phyloP scores from a whole-genome alignment of 2,329 filamentous ascomycete genomes.

The Penicillium sclerotigenum region DNA sequence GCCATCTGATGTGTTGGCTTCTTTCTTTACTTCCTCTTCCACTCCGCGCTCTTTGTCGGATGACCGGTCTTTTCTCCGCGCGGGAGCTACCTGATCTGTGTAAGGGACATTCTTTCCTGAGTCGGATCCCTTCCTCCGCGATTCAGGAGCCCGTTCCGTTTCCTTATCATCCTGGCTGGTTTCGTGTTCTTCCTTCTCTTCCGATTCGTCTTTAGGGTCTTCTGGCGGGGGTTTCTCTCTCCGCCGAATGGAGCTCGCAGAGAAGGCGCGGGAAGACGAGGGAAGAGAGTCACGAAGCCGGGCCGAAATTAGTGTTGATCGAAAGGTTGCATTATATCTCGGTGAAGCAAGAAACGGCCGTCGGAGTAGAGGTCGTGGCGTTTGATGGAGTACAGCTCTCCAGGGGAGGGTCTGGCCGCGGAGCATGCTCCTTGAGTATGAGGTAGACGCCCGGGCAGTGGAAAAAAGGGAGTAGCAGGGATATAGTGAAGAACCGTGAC shows the following conservation, averaged over 20 bases:
- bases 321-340: conserved; percentile 32
- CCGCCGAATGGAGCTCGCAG: conserved; percentile 47
- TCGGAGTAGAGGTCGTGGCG: conserved; percentile 41
- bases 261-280: conserved; percentile 41
- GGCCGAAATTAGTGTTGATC: conserved; percentile 27
- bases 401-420: conserved; percentile 64
- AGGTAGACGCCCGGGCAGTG: conserved; percentile 4
- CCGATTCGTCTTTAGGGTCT: conserved; percentile 32
- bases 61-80: conserved; percentile 42
- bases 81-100: conserved; percentile 26
- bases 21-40: conserved; percentile 43
- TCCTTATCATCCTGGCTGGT: conserved; percentile 36
- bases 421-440: conserved; percentile 53
- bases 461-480: neutral
- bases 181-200: conserved; percentile 28
- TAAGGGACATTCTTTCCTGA: conserved; percentile 28
- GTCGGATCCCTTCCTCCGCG: conserved; percentile 43
- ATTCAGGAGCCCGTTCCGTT: conserved; percentile 46
- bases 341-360: conserved; percentile 32
- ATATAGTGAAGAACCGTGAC: conserved; percentile 7
- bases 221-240: conserved; percentile 56
- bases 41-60: conserved; percentile 37
- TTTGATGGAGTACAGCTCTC: conserved; percentile 58
- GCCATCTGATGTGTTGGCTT: conserved; percentile 36
- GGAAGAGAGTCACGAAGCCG: conserved; percentile 26